phyloP scores from a whole-genome alignment of 306 rosid species.

The Nissolia schottii region DNA sequence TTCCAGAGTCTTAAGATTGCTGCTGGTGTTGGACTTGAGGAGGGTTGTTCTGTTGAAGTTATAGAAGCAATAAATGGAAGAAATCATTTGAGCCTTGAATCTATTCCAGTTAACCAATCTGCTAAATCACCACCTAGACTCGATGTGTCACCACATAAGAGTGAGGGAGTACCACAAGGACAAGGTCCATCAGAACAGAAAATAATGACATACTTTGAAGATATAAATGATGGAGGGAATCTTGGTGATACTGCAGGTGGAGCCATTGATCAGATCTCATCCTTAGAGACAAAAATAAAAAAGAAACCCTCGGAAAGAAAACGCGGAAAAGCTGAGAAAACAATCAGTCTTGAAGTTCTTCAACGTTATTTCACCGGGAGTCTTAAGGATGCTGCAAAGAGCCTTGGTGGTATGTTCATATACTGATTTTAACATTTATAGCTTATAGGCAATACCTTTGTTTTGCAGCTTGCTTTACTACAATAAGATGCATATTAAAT shows the following conservation, averaged over 20 bases:
- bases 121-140: constrained; percentile 36
- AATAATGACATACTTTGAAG: constrained; percentile 13
- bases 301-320: constrained; percentile 66
- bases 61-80: constrained; percentile 45
- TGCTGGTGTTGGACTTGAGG: constrained; percentile 54
- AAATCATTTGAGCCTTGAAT: constrained; percentile 47
- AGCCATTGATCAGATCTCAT: constrained; percentile 30
- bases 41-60: constrained; percentile 51
- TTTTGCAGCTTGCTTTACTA: not conserved
- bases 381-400: constrained; percentile 94
- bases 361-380: constrained; percentile 84
- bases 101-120: constrained; percentile 32
- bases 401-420: constrained; percentile 72
- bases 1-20: constrained; percentile 76
- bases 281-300: constrained; percentile 36
- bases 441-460: not conserved
- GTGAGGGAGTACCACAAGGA: constrained; percentile 32
- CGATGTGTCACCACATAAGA: constrained; percentile 27
- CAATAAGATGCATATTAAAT: not conserved
- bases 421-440: not conserved
- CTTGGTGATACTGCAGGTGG: constrained; percentile 28
- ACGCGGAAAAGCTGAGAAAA: constrained; percentile 88
- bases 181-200: constrained; percentile 32
- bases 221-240: constrained; percentile 31
- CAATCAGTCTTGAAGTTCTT: constrained; percentile 74